Base-by-base conservation (phyloP, 2,329 filamentous ascomycete species). In the Fusarium compactum region DNA sequence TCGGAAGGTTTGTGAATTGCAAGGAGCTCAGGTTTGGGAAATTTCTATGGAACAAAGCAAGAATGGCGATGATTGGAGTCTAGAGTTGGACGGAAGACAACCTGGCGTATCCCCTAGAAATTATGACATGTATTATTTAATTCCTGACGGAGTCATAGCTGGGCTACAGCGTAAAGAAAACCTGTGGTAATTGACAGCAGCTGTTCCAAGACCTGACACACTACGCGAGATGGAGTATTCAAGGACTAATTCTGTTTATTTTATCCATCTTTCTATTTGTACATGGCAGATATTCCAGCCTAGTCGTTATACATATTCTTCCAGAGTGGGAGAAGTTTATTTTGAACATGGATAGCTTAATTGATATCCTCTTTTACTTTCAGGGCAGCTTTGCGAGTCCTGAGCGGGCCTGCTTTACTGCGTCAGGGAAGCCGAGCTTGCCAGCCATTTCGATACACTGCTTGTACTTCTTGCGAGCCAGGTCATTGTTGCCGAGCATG, bases 401-500 rank as follows among this genome's bases (percentile, higher is more conserved):
- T 16, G 83, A 82, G 54, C 86, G 80, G 3, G 88, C 86, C 74
- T 88, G 86, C 54, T 77, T 77, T 11, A 87, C 79, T 2, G 87
- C 89, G 5, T 85, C 80, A 1, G 81, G 73, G 65, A 89, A 89
- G 0, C 81, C 84, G 46, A 90, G 77, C 70, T 82, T 84, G 71
- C 82, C 83, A 66, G 88, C 86, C 78, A 95, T 78, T 22, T 85
- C 85, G 57, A 88, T 85, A 12, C 92, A 91, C 77, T 97, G 88
- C 57, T 85, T 82, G 76, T 92, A 97, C 76, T 87, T 87, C 72
- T 84, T 85, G 74, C 86, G 85, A 3, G 95, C 94, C 70, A 92
- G 86, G 6, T 83, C 82, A 2, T 84, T 75, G 73, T 92, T 86
- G 2, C 91, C 91, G 64, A 90, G 81, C 87, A 96, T 90, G 70